Evolutionary conservation across 2,329 filamentous ascomycete species (phyloP), one percentile per base, ranked within the genome.

Genomic region (Lanzia echinophila): DNA sequence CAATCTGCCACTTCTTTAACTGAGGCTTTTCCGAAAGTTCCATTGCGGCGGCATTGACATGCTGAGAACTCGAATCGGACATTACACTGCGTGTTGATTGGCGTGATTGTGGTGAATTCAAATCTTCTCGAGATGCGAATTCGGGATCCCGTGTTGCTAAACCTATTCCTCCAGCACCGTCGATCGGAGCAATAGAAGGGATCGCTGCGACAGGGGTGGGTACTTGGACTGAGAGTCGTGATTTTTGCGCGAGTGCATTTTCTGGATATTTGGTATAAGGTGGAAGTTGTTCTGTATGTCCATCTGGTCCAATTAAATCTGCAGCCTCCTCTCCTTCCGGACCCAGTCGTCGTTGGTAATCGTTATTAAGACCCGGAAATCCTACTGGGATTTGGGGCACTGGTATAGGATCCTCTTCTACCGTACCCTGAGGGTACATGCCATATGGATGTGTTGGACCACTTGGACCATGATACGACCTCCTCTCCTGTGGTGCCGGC

Each of bases 191-290:
- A 13, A n/a, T n/a, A n/a, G n/a, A n/a, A n/a, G n/a, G n/a, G n/a
- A n/a, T n/a, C n/a, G n/a, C n/a, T n/a, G n/a, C n/a, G n/a, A n/a
- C n/a, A n/a, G n/a, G n/a, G n/a, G n/a, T n/a, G n/a, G 63, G 47
- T 20, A 63, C 45, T 42, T 62, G 55, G 47, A 61, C 63, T n/a
- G 66, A 60, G 32, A 44, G 50, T 33, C 68, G 61, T 47, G 72
- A 69, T 64, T 79, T 90, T 75, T 69, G 79, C 66, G 67, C 79
- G 70, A 71, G 84, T 0, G 75, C 75, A 54, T 89, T 86, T 50
- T 95, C 88, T 2, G 91, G 89, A 69, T 95, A 96, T 68, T 90
- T 79, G 13, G 89, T 88, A 67, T 97, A 97, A 0, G 92, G 92
- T 12, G 92, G 92, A 17, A 96, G 74, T 68, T 95, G 89, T 70